A percentile compares a stretch with the other conserved stretches of the same genome.
phyloP scores from a whole-genome alignment of 208 protist species.

The Trypanosoma melophagium region DNA sequence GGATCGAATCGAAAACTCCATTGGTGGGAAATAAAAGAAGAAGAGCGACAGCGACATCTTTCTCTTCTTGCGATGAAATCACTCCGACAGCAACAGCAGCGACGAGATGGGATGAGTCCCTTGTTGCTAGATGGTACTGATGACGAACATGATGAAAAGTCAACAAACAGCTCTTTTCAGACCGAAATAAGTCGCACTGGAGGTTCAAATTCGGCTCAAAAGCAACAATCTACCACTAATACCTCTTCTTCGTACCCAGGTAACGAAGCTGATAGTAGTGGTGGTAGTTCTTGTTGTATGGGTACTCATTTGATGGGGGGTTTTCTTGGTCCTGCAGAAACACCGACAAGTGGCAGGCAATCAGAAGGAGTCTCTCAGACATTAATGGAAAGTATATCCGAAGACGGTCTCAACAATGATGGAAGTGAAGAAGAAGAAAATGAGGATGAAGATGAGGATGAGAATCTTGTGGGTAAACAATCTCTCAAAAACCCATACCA shows the following conservation, averaged over 20 bases:
- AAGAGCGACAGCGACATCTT: conserved; percentile 52
- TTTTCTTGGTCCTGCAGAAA: no score
- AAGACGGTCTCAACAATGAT: neutral
- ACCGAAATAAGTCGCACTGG: no score
- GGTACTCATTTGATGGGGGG: no score
- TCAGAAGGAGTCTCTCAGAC: no score
- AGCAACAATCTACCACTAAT: no score
- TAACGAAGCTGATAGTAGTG: neutral
- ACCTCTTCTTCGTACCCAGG: no score
- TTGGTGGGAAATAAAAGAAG: conserved; percentile 67
- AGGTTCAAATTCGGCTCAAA: no score
- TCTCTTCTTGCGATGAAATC: conserved; percentile 30
- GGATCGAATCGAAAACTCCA: conserved; percentile 24
- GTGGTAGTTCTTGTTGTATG: neutral
- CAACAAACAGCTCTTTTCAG: neutral
- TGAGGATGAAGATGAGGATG: neutral
- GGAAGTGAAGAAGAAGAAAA: conserved; percentile 4
- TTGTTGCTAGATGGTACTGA: conserved; percentile 7
- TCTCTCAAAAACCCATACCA: conserved; percentile 35
- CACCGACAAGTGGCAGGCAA: no score
- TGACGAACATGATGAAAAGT: conserved; percentile 6
- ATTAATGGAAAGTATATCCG: neutral
- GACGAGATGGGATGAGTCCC: neutral
- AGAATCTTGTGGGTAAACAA: neutral
- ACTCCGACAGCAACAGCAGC: neutral